Conservation (phyloP, 805 yeast genomes). For the Barnettozyma wickerhamii region DNA sequence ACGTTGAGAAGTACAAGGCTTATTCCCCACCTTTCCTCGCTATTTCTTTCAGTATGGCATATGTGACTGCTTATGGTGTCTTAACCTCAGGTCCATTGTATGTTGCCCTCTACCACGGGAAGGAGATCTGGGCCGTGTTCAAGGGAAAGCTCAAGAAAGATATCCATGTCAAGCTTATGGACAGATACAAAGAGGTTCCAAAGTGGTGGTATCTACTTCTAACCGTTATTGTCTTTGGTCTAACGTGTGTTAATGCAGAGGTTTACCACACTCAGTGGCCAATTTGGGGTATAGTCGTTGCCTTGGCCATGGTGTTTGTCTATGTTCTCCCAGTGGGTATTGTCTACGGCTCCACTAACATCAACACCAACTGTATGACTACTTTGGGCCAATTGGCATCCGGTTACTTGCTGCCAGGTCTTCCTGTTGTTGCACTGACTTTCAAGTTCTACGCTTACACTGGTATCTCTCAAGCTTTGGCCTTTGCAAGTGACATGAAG, state of each 20-base stretch:
- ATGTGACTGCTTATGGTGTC: conserved; percentile 58
- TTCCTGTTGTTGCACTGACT: conserved; percentile 57
- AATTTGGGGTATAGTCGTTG: conserved; percentile 57
- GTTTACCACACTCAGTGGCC: conserved; percentile 35
- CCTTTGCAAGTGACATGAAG: conserved; percentile 52
- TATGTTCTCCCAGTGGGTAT: conserved; percentile 60
- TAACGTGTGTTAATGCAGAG: conserved; percentile 33
- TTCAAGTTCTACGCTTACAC: conserved; percentile 57
- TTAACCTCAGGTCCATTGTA: conserved; percentile 55
- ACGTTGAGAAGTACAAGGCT: conserved; percentile 39
- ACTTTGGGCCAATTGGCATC: conserved; percentile 52
- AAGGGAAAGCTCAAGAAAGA: conserved; percentile 38
- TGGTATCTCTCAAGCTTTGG: conserved; percentile 49
- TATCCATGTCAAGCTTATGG: conserved; percentile 51
- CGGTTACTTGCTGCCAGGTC: conserved; percentile 36
- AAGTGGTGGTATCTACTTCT: conserved; percentile 58
- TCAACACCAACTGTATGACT: conserved; percentile 38
- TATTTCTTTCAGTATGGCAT: conserved; percentile 37
- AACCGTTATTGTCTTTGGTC: conserved; percentile 42
- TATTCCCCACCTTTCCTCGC: conserved; percentile 58
- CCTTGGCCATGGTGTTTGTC: conserved; percentile 46
- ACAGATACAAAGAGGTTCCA: conserved; percentile 55
- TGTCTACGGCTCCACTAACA: conserved; percentile 60
- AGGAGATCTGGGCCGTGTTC: conserved; percentile 41
- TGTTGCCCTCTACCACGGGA: conserved; percentile 50